Conservation (phyloP, 169 alveolate genomes). For the Cryptosporidium sp. region DNA sequence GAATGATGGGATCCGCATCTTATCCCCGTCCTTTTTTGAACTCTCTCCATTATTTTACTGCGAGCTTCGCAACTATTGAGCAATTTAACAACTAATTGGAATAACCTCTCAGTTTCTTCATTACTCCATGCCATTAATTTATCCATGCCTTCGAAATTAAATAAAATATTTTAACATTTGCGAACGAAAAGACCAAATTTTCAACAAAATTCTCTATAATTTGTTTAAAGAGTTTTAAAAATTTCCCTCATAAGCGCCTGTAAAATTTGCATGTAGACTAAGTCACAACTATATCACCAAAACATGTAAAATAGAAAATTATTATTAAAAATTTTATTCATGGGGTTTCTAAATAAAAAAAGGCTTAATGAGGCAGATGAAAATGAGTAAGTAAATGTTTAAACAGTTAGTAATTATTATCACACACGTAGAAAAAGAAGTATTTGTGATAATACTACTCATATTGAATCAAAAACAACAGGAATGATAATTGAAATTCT, state of each 20-base stretch:
- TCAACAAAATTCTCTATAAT: too few relatives aligned
- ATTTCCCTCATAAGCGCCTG: slow-evolving; percentile 27
- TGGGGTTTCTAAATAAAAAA: not conserved
- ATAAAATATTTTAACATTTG: not conserved
- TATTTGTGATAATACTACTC: not conserved
- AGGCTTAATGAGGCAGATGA: not conserved
- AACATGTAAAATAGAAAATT: slow-evolving; percentile 3
- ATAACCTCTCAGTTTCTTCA: slow-evolving; percentile 13
- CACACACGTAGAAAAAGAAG: not conserved
- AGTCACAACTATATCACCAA: not conserved
- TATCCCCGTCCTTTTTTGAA: slow-evolving; percentile 25
- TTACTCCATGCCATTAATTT: slow-evolving; percentile 11
- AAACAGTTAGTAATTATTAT: not conserved
- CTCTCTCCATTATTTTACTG: slow-evolving; percentile 12
- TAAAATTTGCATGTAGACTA: not conserved
- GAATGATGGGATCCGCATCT: not conserved
- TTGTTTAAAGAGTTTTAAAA: too few relatives aligned
- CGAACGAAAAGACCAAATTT: not conserved
- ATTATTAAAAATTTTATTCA: not conserved
- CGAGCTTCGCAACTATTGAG: slow-evolving; percentile 21
- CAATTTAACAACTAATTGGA: slow-evolving; percentile 16
- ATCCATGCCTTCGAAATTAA: not conserved
- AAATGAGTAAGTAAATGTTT: not conserved
- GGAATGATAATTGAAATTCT: not conserved
- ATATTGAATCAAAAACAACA: not conserved